phyloP scores from a whole-genome alignment of 78 protist species.

The Monosiga brevicollis region DNA sequence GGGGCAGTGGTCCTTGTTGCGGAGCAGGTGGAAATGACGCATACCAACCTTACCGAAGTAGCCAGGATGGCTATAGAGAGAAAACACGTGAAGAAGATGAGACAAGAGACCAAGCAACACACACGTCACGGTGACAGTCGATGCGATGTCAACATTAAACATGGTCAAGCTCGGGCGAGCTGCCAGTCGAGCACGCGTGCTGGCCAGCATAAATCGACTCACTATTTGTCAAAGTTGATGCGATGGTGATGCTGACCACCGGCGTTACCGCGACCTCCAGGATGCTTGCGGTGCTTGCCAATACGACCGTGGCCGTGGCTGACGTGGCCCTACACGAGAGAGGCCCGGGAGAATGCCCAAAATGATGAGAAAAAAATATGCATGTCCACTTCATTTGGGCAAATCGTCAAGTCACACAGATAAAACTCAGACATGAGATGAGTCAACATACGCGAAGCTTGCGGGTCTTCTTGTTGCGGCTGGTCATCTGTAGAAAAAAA shows the following conservation, averaged over 20 bases:
- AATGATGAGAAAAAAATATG: background rate
- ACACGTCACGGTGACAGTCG: no score
- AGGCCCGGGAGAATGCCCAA: background rate
- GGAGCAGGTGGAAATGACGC: slow-evolving; percentile 86
- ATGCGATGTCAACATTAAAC: background rate
- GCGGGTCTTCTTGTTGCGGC: background rate
- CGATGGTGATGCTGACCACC: slow-evolving; percentile 99
- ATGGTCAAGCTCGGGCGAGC: background rate
- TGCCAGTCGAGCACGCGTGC: no score
- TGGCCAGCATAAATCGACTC: background rate
- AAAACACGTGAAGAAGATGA: no score
- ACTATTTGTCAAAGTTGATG: slow-evolving; percentile 85
- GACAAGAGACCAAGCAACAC: background rate
- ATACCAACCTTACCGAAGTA: slow-evolving; percentile 99
- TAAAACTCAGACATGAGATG: background rate
- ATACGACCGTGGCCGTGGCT: slow-evolving; percentile 89
- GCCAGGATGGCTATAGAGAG: slow-evolving; percentile 88
- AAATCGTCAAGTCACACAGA: background rate
- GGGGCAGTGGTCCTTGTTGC: slow-evolving; percentile 70
- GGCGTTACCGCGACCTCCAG: slow-evolving; percentile 99
- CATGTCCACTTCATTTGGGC: background rate
- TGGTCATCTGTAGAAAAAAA: no score
- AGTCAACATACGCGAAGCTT: background rate
- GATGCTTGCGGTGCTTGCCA: slow-evolving; percentile 97
- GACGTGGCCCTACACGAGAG: slow-evolving; percentile 46